These are phyloP conservation scores for Luffa aegyptiaca DNA, from an alignment of 306 rosid species.

Conservation along the genomic window DNA sequence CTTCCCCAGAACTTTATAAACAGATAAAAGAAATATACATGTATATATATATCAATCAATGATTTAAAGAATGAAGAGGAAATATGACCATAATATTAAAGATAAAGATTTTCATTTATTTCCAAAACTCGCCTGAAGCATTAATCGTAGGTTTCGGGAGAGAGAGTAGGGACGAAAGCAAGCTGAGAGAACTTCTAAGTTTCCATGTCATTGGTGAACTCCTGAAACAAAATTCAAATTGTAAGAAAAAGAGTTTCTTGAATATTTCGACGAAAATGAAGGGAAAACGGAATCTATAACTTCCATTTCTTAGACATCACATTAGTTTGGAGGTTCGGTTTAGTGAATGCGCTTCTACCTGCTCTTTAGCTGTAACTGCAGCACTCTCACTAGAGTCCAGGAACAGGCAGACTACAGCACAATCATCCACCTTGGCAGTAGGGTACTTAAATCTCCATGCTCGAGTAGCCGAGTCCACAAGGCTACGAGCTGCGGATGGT, in stretches of 20 bases:
- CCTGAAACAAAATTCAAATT: neutral
- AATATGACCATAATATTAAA: neutral
- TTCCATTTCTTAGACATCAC: neutral
- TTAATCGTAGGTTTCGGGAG: neutral
- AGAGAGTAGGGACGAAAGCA: neutral
- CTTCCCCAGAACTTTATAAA: neutral
- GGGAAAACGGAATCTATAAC: neutral
- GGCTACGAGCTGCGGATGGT: constrained; percentile 37
- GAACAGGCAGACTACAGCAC: constrained; percentile 79
- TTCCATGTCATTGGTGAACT: neutral
- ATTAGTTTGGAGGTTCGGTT: neutral
- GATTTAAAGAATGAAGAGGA: constrained; percentile 6
- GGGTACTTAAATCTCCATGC: constrained; percentile 56
- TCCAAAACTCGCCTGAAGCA: neutral
- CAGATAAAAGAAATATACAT: neutral
- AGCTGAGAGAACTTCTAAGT: neutral
- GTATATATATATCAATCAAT: neutral
- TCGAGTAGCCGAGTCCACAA: constrained; percentile 53
- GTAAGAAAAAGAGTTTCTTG: neutral
- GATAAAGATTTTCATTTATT: neutral
- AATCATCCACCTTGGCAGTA: constrained; percentile 54
- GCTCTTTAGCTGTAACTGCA: neutral
- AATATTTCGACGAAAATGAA: neutral
- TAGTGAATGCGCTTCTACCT: neutral
- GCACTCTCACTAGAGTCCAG: constrained; percentile 21